Percentiles rank a stretch among this genome's conserved stretches.
Evolutionary conservation across 1,284 basidiomycete genomes (phyloP).

Genomic region (Puccinia horiana): DNA sequence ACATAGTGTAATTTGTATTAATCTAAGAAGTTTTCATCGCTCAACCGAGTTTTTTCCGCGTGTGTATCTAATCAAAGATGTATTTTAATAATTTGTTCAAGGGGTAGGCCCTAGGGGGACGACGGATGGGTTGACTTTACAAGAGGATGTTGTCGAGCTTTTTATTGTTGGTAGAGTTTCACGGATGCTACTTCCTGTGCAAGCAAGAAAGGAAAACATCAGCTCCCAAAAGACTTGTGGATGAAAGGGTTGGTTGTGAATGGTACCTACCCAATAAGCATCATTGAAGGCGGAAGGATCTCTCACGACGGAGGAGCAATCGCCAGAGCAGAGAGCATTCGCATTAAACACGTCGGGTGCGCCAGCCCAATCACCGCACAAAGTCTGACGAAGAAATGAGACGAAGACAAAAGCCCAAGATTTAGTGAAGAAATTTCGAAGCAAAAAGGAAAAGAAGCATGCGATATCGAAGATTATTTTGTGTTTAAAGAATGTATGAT

Average conservation of each 20-base stretch:
- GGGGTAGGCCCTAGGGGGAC: no score
- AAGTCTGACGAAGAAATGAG: constrained; percentile 63
- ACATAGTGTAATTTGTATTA: no score
- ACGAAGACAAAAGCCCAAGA: constrained; percentile 64
- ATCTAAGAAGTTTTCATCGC: no score
- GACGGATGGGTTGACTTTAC: no score
- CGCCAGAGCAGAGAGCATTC: constrained; percentile 68
- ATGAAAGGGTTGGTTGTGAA: neutral
- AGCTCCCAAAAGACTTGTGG: no score
- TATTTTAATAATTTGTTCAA: no score
- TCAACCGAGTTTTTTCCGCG: no score
- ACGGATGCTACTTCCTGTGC: constrained; percentile 47
- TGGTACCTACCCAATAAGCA: constrained; percentile 50
- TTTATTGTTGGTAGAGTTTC: constrained; percentile 48
- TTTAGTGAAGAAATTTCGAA: constrained; percentile 59
- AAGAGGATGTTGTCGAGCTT: no score
- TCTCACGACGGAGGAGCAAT: constrained; percentile 68
- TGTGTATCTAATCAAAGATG: no score
- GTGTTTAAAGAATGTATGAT: constrained; percentile 70
- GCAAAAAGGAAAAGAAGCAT: constrained; percentile 56
- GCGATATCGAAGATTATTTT: constrained; percentile 68
- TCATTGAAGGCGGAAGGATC: constrained; percentile 67
- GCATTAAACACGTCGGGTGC: constrained; percentile 61
- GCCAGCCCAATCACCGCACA: constrained; percentile 84
- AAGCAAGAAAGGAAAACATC: neutral